phyloP scores from a whole-genome alignment of 805 yeast genomes.

The Candida verbasci region DNA sequence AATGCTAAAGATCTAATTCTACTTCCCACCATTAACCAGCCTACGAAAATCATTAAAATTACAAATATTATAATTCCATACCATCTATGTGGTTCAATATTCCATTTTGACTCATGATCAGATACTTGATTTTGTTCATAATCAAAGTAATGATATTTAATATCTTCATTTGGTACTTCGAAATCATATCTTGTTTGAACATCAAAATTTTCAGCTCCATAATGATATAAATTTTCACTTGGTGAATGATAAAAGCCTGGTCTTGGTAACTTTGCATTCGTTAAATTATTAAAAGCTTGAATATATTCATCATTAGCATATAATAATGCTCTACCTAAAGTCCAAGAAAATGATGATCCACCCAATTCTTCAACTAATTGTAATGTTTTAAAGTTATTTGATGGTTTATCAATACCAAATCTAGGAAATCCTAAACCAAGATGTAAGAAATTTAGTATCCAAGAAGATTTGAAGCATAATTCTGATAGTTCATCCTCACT shows the following conservation, averaged over 20 bases:
- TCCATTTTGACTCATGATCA: slow-evolving; percentile 35
- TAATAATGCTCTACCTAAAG: slow-evolving; percentile 56
- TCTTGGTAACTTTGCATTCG: slow-evolving; percentile 11
- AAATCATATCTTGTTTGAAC: slow-evolving; percentile 42
- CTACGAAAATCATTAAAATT: slow-evolving; percentile 19
- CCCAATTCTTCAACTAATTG: slow-evolving; percentile 40
- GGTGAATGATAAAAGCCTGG: slow-evolving; percentile 50
- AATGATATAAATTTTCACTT: slow-evolving; percentile 41
- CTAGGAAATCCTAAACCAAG: slow-evolving; percentile 58
- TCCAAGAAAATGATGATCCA: slow-evolving; percentile 50
- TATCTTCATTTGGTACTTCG: slow-evolving; percentile 12
- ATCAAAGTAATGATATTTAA: slow-evolving; percentile 21
- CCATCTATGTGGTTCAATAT: slow-evolving; percentile 41
- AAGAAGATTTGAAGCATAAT: slow-evolving; percentile 58
- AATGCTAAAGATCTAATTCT: slow-evolving; percentile 14
- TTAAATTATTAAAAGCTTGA: slow-evolving; percentile 34
- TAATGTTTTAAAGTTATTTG: slow-evolving; percentile 29
- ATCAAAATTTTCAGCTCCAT: slow-evolving; percentile 51
- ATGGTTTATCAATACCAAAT: slow-evolving; percentile 35
- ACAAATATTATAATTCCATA: slow-evolving; percentile 32
- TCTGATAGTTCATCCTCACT: slow-evolving; percentile 44
- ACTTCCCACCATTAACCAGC: slow-evolving; percentile 31
- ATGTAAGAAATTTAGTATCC: slow-evolving; percentile 55
- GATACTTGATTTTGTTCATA: slow-evolving; percentile 27
- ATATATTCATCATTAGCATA: slow-evolving; percentile 55